These are phyloP conservation scores for Aphanomyces euteiches DNA, from an alignment of 352 stramenopile species.

Conservation along the genomic window DNA sequence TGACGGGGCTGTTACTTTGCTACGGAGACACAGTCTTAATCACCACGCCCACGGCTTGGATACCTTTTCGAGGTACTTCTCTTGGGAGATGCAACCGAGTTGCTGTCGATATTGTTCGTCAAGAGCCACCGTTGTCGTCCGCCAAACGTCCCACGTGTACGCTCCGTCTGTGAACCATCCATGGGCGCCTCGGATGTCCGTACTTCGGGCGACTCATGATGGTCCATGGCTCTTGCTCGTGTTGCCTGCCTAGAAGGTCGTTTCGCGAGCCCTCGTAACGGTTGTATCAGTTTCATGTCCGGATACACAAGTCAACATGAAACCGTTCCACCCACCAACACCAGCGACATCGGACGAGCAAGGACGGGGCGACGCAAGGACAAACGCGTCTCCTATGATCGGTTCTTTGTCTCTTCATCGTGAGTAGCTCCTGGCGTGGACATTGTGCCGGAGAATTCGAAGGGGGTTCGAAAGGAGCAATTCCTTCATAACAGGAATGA, in stretches of 20 bases:
- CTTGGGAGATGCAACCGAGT: constrained; percentile 43
- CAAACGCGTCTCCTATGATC: too few relatives aligned
- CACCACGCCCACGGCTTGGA: not conserved
- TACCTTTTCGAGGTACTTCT: constrained; percentile 49
- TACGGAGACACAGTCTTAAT: constrained; percentile 10
- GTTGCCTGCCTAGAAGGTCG: not conserved
- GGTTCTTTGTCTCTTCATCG: too few relatives aligned
- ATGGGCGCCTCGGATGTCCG: constrained; percentile 6
- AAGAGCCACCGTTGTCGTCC: constrained; percentile 68
- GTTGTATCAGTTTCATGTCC: not conserved
- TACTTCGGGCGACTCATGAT: constrained; percentile 10
- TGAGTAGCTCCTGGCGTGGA: too few relatives aligned
- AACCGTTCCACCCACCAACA: too few relatives aligned
- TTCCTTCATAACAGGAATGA: too few relatives aligned
- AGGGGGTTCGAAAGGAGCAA: too few relatives aligned
- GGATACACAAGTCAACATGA: not conserved
- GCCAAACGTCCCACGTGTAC: constrained; percentile 60
- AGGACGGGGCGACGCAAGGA: too few relatives aligned
- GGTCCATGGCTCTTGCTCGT: constrained; percentile 6
- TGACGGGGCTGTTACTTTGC: constrained; percentile 59
- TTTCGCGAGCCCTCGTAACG: not conserved
- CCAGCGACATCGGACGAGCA: too few relatives aligned
- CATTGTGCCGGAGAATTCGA: too few relatives aligned
- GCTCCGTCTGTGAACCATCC: constrained; percentile 72
- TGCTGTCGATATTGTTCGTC: constrained; percentile 30